Conservation (phyloP, 2,329 filamentous ascomycete species). For the Curvularia lunata region DNA sequence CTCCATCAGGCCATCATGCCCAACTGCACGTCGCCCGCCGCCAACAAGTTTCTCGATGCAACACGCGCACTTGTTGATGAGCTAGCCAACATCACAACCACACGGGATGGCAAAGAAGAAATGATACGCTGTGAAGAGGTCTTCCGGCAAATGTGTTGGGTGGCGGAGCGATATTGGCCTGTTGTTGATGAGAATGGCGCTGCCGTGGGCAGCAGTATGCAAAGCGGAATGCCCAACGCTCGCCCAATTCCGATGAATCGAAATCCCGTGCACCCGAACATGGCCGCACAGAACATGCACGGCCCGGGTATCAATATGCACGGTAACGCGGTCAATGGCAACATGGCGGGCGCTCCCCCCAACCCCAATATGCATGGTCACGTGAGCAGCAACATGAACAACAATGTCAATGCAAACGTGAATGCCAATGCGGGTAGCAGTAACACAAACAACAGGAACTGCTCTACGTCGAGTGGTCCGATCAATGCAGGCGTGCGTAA, state of each 20-base stretch:
- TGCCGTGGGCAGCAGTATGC: slow-evolving; percentile 30
- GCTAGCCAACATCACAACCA: slow-evolving; percentile 56
- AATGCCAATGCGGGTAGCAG: not conserved
- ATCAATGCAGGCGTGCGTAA: slow-evolving; percentile 20
- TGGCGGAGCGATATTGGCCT: slow-evolving; percentile 58
- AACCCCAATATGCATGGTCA: slow-evolving; percentile 14
- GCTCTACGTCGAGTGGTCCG: slow-evolving; percentile 9
- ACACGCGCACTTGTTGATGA: slow-evolving; percentile 58
- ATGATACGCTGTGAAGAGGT: slow-evolving; percentile 56
- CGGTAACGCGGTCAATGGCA: slow-evolving; percentile 12
- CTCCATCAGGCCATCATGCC: slow-evolving; percentile 59
- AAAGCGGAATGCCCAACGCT: slow-evolving; percentile 21
- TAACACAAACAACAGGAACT: slow-evolving; percentile 16
- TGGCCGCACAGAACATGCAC: slow-evolving; percentile 16
- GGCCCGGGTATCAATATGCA: slow-evolving; percentile 12
- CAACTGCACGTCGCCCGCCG: slow-evolving; percentile 59
- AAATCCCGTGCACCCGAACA: slow-evolving; percentile 19
- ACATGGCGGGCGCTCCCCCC: slow-evolving; percentile 8
- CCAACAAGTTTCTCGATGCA: slow-evolving; percentile 58
- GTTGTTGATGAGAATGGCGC: slow-evolving; percentile 58
- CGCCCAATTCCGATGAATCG: slow-evolving; percentile 14
- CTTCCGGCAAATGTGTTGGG: slow-evolving; percentile 56
- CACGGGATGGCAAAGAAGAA: slow-evolving; percentile 56
- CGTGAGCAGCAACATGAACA: slow-evolving; percentile 13
- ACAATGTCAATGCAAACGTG: slow-evolving; percentile 4